Percentiles rank a stretch among this genome's conserved stretches.
These are phyloP conservation scores for Hanseniaspora sp. DNA, from an alignment of 1,139 yeast genomes.

Conservation along the genomic window DNA sequence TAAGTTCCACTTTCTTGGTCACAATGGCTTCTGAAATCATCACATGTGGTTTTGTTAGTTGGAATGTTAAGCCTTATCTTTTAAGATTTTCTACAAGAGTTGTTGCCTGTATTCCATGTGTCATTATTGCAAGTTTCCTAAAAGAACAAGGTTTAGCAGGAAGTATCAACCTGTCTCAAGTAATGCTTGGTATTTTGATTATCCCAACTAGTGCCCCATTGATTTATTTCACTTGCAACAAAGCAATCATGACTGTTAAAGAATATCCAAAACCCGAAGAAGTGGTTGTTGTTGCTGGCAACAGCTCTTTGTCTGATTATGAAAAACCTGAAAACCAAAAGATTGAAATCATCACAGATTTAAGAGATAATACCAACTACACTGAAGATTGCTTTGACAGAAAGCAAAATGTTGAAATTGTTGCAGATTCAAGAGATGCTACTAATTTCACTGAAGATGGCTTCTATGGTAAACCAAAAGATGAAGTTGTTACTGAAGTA, in stretches of 20 bases:
- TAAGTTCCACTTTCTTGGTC: constrained; percentile 95
- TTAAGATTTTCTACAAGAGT: constrained; percentile 74
- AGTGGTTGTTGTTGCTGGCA: not conserved
- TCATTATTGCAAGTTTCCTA: constrained; percentile 59
- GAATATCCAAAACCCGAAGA: not conserved
- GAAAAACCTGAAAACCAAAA: too few relatives aligned
- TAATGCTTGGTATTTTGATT: constrained; percentile 59
- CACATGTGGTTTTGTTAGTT: constrained; percentile 77
- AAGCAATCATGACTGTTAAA: constrained; percentile 62
- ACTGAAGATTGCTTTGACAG: too few relatives aligned
- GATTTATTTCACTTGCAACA: constrained; percentile 68
- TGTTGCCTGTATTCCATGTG: constrained; percentile 79
- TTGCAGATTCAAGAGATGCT: too few relatives aligned
- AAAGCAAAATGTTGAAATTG: too few relatives aligned
- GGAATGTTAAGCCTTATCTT: constrained; percentile 78
- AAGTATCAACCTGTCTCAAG: constrained; percentile 78
- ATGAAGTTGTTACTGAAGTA: not conserved
- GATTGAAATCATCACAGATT: too few relatives aligned
- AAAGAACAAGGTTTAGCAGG: constrained; percentile 80
- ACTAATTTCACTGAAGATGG: too few relatives aligned
- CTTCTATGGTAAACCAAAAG: not conserved
- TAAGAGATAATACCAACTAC: too few relatives aligned
- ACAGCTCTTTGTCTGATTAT: not conserved
- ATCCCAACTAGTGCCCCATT: constrained; percentile 88
- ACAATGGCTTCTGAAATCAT: constrained; percentile 96